phyloP scores from a whole-genome alignment of 768 basidiomycete species.

The Tricholoma matsutake region DNA sequence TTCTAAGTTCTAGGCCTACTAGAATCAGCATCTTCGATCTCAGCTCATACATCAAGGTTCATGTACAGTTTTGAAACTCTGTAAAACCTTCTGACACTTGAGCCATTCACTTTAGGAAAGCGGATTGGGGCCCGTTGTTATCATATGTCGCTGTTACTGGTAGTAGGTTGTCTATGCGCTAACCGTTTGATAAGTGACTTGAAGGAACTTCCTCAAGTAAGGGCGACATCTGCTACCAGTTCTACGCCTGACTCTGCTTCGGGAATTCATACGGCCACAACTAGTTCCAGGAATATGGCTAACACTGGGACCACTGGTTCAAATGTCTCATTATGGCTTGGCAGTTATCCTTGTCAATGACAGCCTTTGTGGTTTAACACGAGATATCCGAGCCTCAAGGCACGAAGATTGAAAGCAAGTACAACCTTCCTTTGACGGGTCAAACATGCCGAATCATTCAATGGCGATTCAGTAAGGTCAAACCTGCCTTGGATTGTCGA shows the following conservation, averaged over 20 bases:
- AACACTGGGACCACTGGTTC: conserved; percentile 8
- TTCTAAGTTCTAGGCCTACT: conserved; percentile 39
- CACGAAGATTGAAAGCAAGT: too few species aligned
- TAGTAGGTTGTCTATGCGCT: not conserved
- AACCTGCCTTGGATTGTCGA: too few species aligned
- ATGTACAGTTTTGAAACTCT: not conserved
- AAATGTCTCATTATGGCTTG: conserved; percentile 8
- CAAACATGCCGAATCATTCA: too few species aligned
- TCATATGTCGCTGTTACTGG: conserved; percentile 34
- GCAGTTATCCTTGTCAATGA: conserved; percentile 1
- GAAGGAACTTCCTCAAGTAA: conserved; percentile 26
- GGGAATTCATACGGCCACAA: conserved; percentile 12
- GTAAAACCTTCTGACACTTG: conserved; percentile 2
- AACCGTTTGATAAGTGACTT: conserved; percentile 47
- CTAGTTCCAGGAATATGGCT: conserved; percentile 8
- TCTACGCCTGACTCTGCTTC: conserved; percentile 44
- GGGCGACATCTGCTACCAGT: conserved; percentile 52
- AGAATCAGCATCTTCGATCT: conserved; percentile 57
- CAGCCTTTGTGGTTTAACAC: conserved; percentile 4
- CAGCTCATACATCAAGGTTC: conserved; percentile 52
- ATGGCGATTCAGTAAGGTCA: too few species aligned
- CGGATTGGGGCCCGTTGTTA: conserved; percentile 57
- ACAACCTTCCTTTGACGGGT: too few species aligned
- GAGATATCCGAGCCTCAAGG: too few species aligned
- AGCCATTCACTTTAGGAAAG: conserved; percentile 34